Percentiles rank a stretch among this genome's conserved stretches.
Evolutionary conservation across 148 eudicot species (phyloP).

Genomic region (Heliamphora exappendiculata): DNA sequence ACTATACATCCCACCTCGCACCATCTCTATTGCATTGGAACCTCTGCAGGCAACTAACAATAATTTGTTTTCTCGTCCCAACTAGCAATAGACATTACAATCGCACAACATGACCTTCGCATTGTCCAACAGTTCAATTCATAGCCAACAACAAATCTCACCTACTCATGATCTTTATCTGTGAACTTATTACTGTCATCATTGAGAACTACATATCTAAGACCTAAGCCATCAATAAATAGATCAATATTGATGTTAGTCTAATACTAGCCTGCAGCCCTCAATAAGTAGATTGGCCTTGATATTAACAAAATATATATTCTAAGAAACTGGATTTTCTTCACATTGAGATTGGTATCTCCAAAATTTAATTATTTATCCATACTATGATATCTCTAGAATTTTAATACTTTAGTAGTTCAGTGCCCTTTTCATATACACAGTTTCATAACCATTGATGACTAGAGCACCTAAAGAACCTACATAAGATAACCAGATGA

Average conservation of each 20-base stretch:
- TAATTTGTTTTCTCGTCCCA: neutral
- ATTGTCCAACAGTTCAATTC: neutral
- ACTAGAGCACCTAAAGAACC: neutral
- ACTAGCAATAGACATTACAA: neutral
- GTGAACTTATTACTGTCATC: neutral
- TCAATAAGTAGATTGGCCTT: neutral
- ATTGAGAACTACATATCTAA: neutral
- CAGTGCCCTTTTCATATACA: too few relatives aligned
- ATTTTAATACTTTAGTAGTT: neutral
- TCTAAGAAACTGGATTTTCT: neutral
- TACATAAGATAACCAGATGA: neutral
- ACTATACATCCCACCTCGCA: neutral
- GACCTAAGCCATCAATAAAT: neutral
- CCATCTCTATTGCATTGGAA: neutral
- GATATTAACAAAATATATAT: neutral
- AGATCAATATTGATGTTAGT: neutral
- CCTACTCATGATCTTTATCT: neutral
- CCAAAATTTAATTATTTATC: neutral
- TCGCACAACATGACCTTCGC: neutral
- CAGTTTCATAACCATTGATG: neutral
- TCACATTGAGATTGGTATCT: neutral
- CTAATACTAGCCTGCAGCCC: neutral
- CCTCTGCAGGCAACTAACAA: neutral
- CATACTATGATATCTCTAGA: neutral
- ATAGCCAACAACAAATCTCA: neutral